Base-by-base conservation (phyloP, 116 monocot genomes). In the Iris pallida region DNA sequence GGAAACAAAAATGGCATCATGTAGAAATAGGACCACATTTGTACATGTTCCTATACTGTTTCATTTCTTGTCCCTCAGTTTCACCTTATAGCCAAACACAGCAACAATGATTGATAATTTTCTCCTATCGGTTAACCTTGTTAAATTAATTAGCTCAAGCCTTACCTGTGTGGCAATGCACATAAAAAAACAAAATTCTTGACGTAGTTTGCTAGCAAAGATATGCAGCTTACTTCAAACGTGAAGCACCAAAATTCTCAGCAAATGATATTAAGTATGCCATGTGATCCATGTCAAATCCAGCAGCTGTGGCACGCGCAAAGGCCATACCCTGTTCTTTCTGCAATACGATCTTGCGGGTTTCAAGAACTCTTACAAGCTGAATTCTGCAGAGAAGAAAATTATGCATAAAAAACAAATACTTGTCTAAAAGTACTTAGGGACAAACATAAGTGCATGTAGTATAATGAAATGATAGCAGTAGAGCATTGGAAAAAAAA, bases 291-390 rank as follows among this genome's bases (percentile, higher is more conserved):
- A 86, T 72, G 68, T 89, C 91, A 74, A 95, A 95, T 8, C 89
- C 92, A 75, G 95, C 91, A 20, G 91, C 95, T 55, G 66, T 55
- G 67, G 91, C 82, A 64, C 95, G 86, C 20, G 95, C 95, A 79
- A 95, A 95, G 5, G 95, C 95, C 95, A 95, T 95, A 30, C 74
- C 89, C 58, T 95, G 95, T 55, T 95, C 91, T 76, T 95, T 91
- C 75, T 75, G 83, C 66, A 95, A 69, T 20, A 88, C 84, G 43
- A 15, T 76, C 75, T 86, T 88, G 49, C 92, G 86, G 40, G 76
- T 79, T 73, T 95, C 86, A 2, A 95, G 75, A 20, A 89, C 88
- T 78, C 85, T 86, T 42, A 88, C 43, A 70, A 91, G 86, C 19
- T 91, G 84, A 78, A 84, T 86, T 70, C 95, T 95, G 86, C 54